Evolutionary conservation across 805 yeast species (phyloP), one percentile per base, ranked within the genome.

Genomic region (Pichia exigua): DNA sequence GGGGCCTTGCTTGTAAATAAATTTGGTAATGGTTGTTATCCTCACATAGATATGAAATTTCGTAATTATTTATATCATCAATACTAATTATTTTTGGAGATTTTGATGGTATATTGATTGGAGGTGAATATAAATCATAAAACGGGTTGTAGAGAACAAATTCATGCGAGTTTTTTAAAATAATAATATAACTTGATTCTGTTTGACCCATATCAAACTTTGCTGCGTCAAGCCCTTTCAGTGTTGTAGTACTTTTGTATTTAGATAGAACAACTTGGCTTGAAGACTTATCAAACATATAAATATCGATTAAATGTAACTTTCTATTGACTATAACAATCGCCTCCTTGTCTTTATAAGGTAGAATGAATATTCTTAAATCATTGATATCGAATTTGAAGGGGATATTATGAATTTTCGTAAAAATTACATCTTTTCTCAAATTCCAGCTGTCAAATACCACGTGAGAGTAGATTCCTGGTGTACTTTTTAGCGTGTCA

Each of bases 351-450:
- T 76, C 79, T 22, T 74, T 75, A 55, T 70, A 78, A 5, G 61
- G 58, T n/a, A 78, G 53, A 10, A 71, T 71, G 46, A 66, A 63
- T 1, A 74, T 62, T 45, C 71, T 71, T 28, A 77, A 54, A 18
- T 63, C 47, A 1, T 57, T 46, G 12, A 63, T 54, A n/a, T 67
- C 61, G 6, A 68, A 67, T 20, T 64, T 62, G 13, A 66, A 48
- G 62, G 69, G 41, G 72, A 66, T 60, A 0, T 77, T 65, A 18
- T 80, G 81, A 2, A 86, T 65, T 59, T 76, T 78, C 0, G 90
- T 80, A 54, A 87, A 68, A n/a, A 84, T 82, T 59, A 84, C 75
- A 63, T 88, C 95, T 58, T 85, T 87, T 41, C 81, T 69, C 22
- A 79, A 63, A 5, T 63, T 57, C 7, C 69, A 62, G 7, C 65